A percentile compares a stretch with the other conserved stretches of the same genome.
phyloP scores from a whole-genome alignment of 2,329 filamentous ascomycete genomes.

The Trichoderma afroharzianum region DNA sequence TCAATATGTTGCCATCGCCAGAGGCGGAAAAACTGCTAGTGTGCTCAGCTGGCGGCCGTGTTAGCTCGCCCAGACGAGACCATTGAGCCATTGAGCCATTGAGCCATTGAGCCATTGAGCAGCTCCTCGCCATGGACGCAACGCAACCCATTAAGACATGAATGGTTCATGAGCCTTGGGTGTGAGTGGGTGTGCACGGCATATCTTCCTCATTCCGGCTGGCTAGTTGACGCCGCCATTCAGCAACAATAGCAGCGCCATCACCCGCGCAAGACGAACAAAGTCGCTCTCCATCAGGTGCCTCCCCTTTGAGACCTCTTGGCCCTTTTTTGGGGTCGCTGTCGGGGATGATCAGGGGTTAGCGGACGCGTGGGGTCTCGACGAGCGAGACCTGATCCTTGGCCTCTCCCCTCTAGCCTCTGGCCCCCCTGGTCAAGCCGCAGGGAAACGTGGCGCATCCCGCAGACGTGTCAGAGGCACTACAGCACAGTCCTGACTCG shows the following conservation, averaged over 20 bases:
- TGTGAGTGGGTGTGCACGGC: constrained; percentile 9
- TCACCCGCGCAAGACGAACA: background rate
- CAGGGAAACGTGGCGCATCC: constrained; percentile 18
- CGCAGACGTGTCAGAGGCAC: constrained; percentile 17
- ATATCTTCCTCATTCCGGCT: background rate
- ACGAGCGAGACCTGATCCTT: background rate
- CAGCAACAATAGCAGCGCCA: background rate
- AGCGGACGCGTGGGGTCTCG: constrained; percentile 7
- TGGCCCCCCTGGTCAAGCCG: background rate
- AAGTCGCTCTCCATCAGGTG: background rate
- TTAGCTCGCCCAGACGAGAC: background rate
- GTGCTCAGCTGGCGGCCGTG: background rate
- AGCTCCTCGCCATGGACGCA: background rate
- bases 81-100: background rate
- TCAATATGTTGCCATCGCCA: background rate
- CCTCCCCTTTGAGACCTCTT: background rate
- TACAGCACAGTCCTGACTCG: constrained; percentile 19
- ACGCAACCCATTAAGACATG: background rate
- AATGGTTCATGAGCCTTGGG: background rate
- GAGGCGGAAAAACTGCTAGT: background rate
- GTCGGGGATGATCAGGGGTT: constrained; percentile 17
- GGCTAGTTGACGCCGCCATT: background rate
- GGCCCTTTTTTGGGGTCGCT: background rate
- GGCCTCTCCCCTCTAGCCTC: background rate
- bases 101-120: background rate